Evolutionary conservation across 176 grass and related monocot genomes (phyloP).

Genomic region (Carex scoparia): DNA sequence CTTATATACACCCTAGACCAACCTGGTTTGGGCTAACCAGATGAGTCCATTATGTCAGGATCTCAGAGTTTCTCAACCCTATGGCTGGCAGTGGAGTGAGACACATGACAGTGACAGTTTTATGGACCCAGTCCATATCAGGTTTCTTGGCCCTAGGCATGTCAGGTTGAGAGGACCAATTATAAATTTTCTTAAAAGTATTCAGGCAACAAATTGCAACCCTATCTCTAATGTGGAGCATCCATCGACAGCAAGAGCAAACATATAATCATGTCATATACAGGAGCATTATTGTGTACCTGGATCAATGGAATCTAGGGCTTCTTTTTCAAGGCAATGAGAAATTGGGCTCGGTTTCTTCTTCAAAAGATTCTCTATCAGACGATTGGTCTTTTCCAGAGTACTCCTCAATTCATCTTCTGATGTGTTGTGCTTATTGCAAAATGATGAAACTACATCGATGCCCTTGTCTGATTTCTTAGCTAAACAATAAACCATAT

Average conservation of each 20-base stretch:
- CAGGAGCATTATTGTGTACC: conserved; percentile 32
- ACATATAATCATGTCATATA: not conserved
- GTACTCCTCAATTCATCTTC: conserved; percentile 84
- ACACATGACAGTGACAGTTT: not conserved
- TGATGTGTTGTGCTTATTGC: conserved; percentile 75
- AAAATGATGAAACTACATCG: conserved; percentile 70
- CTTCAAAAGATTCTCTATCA: conserved; percentile 81
- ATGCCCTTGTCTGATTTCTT: conserved; percentile 86
- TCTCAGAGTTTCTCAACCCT: not conserved
- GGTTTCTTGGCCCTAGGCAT: not conserved
- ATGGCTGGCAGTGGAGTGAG: not conserved
- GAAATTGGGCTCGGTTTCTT: conserved; percentile 49
- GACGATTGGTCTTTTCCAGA: conserved; percentile 62
- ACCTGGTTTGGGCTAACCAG: conserved; percentile 1
- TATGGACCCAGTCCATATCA: conserved; percentile 5
- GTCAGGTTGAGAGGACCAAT: not conserved
- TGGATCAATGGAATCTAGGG: conserved; percentile 61
- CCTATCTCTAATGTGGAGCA: conserved; percentile 1
- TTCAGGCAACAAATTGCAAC: not conserved
- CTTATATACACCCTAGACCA: not conserved
- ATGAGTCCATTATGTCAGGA: not conserved
- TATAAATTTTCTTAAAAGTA: not conserved
- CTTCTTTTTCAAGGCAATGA: conserved; percentile 44
- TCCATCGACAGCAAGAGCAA: not conserved
- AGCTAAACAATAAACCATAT: conserved; percentile 43